phyloP scores from a whole-genome alignment of 768 basidiomycete genomes.

The Coprinopsis marcescibilis region DNA sequence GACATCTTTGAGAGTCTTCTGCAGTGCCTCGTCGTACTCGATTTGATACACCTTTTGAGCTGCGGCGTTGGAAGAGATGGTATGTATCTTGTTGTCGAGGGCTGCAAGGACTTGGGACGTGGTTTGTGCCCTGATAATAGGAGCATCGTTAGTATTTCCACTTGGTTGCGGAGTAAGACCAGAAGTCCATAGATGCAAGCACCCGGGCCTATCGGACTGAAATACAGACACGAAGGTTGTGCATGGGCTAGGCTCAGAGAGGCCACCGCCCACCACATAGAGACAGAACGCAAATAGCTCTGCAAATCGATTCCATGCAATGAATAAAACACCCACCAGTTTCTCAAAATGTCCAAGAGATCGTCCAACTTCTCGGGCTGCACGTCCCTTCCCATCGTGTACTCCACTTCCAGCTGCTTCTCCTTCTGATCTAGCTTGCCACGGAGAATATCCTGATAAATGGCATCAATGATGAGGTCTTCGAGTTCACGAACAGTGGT shows the following conservation, averaged over 20 bases:
- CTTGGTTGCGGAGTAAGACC: background rate
- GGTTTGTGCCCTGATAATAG: slow-evolving; percentile 55
- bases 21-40: slow-evolving; percentile 51
- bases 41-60: slow-evolving; percentile 36
- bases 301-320: background rate
- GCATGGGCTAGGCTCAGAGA: no score
- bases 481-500: slow-evolving; percentile 83
- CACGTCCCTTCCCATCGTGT: slow-evolving; percentile 90
- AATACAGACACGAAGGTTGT: no score
- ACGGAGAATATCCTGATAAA: slow-evolving; percentile 84
- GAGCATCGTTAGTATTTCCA: slow-evolving; percentile 2
- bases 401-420: slow-evolving; percentile 85
- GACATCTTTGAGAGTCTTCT: slow-evolving; percentile 53
- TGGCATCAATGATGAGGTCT: slow-evolving; percentile 94
- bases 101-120: slow-evolving; percentile 65
- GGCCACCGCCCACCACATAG: no score
- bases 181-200: no score
- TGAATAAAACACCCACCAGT: slow-evolving; percentile 45
- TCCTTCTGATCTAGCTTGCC: slow-evolving; percentile 94
- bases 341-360: slow-evolving; percentile 54
- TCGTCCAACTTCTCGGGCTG: slow-evolving; percentile 59
- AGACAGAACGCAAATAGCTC: background rate
- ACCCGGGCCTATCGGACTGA: no score
- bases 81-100: slow-evolving; percentile 63
- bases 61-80: slow-evolving; percentile 42